Base-by-base conservation (phyloP, 1,284 basidiomycete species). In the Takashimella tepidaria region DNA sequence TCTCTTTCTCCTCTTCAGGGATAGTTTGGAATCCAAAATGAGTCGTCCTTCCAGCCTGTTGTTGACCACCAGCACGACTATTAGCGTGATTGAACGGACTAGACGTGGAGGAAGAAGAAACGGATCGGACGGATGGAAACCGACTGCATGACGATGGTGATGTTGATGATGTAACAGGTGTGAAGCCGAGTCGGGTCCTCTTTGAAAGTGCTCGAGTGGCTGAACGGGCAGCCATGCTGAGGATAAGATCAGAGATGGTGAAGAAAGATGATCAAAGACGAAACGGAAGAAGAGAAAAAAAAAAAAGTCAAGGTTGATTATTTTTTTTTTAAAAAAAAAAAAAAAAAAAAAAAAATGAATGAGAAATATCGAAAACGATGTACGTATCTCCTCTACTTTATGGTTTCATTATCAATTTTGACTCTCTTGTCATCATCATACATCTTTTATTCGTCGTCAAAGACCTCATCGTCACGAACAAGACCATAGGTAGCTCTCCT, bases 1-100 rank as follows among this genome's bases (percentile, higher is more conserved):
- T 73, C 68, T 82, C 81, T 67, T 83, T 96, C 45, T 81, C 75
- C 46, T 87, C 84, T 72, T 89, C 85, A 23, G 86, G 84, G 11
- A 97, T 84, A 4, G 85, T 87, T 76, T 81, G 83, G 81, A 91
- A 96, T n/a, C 92, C 92, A 70, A 97, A 97, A 50, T 95, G 93
- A 1, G 91, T 82, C 2, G 85, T 88, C 55, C 69, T 74, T 10
- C 50, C 46, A 8, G 8, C 10, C 31, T 37, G 10, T 16, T 8
- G 16, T 16, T 37, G 31, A 8, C 31, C 31, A 3, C 22, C 42
- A 10, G 19, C 41, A 16, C 27, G 22, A 45, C 51, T 57, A 3
- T 25, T 46, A 10, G 19, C 41, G 16, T 46, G 22, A 45, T 51
- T 57, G n/a, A 26, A 20, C 19, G 53, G 41, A 16, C 40, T 45